Conservation (phyloP, 2,329 filamentous ascomycete species). For the Pyrenophora teres region DNA sequence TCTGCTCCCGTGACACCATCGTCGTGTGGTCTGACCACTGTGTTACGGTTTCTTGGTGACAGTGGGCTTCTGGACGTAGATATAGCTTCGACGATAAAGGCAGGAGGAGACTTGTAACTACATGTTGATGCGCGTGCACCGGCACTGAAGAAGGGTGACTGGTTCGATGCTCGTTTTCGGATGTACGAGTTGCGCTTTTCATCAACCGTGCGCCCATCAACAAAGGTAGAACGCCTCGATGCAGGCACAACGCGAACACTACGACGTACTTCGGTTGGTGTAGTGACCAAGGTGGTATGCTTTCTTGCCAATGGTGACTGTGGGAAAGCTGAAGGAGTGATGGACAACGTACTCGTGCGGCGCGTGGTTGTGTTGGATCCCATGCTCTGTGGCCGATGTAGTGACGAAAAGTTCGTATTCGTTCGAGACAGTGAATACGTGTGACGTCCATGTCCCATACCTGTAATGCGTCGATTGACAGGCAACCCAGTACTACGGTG, state of each 20-base stretch:
- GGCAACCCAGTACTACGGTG: conserved; percentile 34
- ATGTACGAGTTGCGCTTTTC: conserved; percentile 52
- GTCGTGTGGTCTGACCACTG: conserved; percentile 24
- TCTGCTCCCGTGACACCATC: conserved; percentile 20
- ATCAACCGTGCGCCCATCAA: conserved; percentile 45
- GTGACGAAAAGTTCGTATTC: conserved; percentile 31
- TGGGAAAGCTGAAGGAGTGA: conserved; percentile 46
- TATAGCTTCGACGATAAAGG: conserved; percentile 19
- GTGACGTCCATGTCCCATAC: conserved; percentile 39
- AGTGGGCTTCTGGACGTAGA: conserved; percentile 11
- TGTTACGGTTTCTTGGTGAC: conserved; percentile 17
- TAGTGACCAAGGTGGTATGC: conserved; percentile 28
- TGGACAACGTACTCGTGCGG: conserved; percentile 49
- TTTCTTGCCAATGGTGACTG: conserved; percentile 34
- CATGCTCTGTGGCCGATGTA: conserved; percentile 40
- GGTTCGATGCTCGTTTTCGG: conserved; percentile 47
- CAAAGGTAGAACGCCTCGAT: conserved; percentile 40
- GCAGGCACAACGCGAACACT: conserved; percentile 49
- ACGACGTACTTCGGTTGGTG: conserved; percentile 40
- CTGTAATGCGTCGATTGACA: conserved; percentile 38
- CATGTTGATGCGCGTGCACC: conserved; percentile 39
- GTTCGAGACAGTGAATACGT: conserved; percentile 36
- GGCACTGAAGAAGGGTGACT: conserved; percentile 49
- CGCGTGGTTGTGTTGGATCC: conserved; percentile 41
- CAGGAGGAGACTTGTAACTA: conserved; percentile 32